Percentiles rank a stretch among this genome's conserved stretches.
These are phyloP conservation scores for Laguncularia racemosa DNA, from an alignment of 345 rosid genomes.

Conservation along the genomic window DNA sequence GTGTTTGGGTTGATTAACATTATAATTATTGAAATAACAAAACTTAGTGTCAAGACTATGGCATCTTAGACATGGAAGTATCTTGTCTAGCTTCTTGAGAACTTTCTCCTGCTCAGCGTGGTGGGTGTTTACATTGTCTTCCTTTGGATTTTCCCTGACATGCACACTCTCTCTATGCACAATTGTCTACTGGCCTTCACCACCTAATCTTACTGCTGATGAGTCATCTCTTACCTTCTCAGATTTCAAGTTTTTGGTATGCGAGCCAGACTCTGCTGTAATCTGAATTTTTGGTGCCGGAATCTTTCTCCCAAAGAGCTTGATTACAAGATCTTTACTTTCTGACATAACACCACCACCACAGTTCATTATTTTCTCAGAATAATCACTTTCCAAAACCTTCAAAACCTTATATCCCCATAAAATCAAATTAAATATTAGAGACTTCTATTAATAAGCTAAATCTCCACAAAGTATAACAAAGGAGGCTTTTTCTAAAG, in stretches of 20 bases:
- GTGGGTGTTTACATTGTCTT: slow-evolving; percentile 23
- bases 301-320: slow-evolving; percentile 69
- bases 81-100: slow-evolving; percentile 66
- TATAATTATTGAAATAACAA: slow-evolving; percentile 76
- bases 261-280: slow-evolving; percentile 12
- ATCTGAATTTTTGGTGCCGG: slow-evolving; percentile 58
- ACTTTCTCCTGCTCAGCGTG: slow-evolving; percentile 27
- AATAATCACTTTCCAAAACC: slow-evolving; percentile 1
- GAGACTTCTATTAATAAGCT: slow-evolving; percentile 7
- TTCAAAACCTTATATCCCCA: slow-evolving; percentile 21
- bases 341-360: slow-evolving; percentile 18
- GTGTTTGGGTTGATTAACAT: slow-evolving; percentile 76
- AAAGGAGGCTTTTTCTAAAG: slow-evolving; percentile 7
- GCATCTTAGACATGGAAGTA: slow-evolving; percentile 70
- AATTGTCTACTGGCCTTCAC: background rate
- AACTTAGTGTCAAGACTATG: slow-evolving; percentile 70
- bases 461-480: slow-evolving; percentile 15
- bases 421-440: slow-evolving; percentile 6
- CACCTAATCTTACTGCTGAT: background rate
- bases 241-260: background rate
- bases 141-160: slow-evolving; percentile 14
- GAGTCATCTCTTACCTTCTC: background rate
- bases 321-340: slow-evolving; percentile 47
- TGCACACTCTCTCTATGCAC: slow-evolving; percentile 13
- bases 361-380: slow-evolving; percentile 13